These are phyloP conservation scores for Talaromyces nanjingensis DNA, from an alignment of 495 filamentous ascomycete species.

Conservation along the genomic window DNA sequence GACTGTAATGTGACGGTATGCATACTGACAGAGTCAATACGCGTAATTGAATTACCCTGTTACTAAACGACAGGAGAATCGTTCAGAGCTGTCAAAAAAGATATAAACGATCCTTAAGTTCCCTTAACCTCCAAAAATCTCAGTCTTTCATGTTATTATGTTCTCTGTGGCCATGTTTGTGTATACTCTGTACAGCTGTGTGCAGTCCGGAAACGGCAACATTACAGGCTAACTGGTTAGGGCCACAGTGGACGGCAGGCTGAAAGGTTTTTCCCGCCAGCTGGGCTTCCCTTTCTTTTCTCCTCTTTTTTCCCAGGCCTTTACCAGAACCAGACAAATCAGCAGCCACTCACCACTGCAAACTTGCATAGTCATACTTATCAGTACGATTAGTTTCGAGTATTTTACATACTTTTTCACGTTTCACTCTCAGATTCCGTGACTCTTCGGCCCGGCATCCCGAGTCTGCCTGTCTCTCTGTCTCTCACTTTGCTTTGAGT, in stretches of 20 bases:
- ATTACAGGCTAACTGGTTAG: neutral
- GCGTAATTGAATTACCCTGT: neutral
- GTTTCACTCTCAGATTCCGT: neutral
- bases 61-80: neutral
- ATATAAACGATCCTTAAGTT: neutral
- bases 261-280: neutral
- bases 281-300: slow-evolving; percentile 3
- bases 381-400: neutral
- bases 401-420: slow-evolving; percentile 1
- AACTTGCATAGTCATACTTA: neutral
- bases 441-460: neutral
- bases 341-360: neutral
- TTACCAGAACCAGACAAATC: slow-evolving; percentile 2
- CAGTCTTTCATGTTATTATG: neutral
- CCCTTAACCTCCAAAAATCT: neutral
- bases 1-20: neutral
- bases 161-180: neutral
- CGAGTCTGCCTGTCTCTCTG: neutral
- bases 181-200: neutral
- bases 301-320: slow-evolving; percentile 4
- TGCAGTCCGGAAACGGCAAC: neutral
- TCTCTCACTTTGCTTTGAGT: neutral
- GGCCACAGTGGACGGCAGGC: neutral
- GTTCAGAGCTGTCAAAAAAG: neutral
- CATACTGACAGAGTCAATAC: neutral